Evolutionary conservation across 2,329 filamentous ascomycete genomes (phyloP).

Genomic region (Xylariaceae sp.): DNA sequence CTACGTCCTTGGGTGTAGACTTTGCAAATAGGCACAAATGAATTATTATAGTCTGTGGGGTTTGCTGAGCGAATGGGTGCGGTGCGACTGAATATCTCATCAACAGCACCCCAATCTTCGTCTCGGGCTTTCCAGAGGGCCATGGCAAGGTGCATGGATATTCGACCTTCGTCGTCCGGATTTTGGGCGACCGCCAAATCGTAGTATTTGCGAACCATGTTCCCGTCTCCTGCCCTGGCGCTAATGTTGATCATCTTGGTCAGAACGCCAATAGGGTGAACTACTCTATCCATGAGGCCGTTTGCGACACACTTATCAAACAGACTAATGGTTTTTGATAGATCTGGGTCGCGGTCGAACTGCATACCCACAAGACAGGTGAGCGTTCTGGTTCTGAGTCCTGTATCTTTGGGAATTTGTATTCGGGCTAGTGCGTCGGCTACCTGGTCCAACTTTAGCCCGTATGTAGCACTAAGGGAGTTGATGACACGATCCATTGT

Average conservation of each 20-base stretch:
- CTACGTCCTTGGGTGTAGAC: constrained; percentile 37
- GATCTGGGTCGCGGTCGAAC: too few species aligned
- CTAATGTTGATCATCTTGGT: constrained; percentile 40
- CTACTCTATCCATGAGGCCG: constrained; percentile 21
- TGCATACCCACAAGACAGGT: too few species aligned
- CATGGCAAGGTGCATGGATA: constrained; percentile 35
- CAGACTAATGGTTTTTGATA: too few species aligned
- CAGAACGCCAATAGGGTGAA: constrained; percentile 31
- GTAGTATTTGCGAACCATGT: constrained; percentile 31
- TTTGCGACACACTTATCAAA: constrained; percentile 26
- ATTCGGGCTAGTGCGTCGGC: constrained; percentile 28
- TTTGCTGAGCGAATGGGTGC: too few species aligned
- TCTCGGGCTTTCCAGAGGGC: constrained; percentile 34
- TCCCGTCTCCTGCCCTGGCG: constrained; percentile 32
- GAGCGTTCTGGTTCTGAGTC: constrained; percentile 34
- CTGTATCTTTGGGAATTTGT: constrained; percentile 32
- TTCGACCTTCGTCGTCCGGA: constrained; percentile 27
- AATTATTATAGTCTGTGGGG: too few species aligned
- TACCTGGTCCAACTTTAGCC: constrained; percentile 27
- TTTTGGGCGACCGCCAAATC: constrained; percentile 23
- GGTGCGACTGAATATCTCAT: constrained; percentile 31
- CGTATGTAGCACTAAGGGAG: constrained; percentile 29
- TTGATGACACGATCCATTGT: constrained; percentile 32
- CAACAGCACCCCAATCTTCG: constrained; percentile 41
- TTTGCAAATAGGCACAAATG: constrained; percentile 38